These are phyloP conservation scores for Recurvomyces mirabilis DNA, from an alignment of 495 filamentous ascomycete genomes.

Conservation along the genomic window DNA sequence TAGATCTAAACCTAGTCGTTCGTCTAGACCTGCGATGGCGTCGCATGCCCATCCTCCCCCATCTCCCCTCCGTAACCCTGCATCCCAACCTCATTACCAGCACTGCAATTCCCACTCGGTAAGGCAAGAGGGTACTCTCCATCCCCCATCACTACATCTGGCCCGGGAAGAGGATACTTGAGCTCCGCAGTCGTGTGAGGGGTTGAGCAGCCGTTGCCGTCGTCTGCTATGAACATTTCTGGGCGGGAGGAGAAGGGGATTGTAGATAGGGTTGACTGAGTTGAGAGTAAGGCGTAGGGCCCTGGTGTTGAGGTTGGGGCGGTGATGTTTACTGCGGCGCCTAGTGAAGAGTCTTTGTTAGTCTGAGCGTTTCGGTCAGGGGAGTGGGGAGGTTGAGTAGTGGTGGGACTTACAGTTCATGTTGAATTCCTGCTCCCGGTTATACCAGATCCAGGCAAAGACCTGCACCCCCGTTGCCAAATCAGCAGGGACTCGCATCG, in stretches of 20 bases:
- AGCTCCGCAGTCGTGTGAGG: constrained; percentile 22
- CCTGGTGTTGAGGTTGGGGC: background rate
- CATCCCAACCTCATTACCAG: background rate
- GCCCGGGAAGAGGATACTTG: constrained; percentile 29
- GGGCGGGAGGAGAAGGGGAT: constrained; percentile 4
- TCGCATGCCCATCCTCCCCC: constrained; percentile 6
- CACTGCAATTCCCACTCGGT: constrained; percentile 1
- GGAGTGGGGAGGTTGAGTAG: too few species aligned
- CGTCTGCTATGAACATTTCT: constrained; percentile 16
- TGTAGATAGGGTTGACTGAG: background rate
- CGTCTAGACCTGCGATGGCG: too few species aligned
- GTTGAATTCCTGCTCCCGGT: constrained; percentile 32
- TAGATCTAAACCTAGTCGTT: too few species aligned
- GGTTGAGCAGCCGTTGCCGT: constrained; percentile 17
- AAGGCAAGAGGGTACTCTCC: constrained; percentile 25
- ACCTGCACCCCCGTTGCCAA: constrained; percentile 25
- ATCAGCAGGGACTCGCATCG: constrained; percentile 29
- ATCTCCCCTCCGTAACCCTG: constrained; percentile 4
- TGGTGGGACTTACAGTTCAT: too few species aligned
- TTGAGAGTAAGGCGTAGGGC: background rate
- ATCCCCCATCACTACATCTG: constrained; percentile 31
- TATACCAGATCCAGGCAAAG: constrained; percentile 33
- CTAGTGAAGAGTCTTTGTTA: too few species aligned
- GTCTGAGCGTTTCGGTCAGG: too few species aligned
- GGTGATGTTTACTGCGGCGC: too few species aligned